Conservation (phyloP, 2,329 filamentous ascomycete genomes). For the Colletotrichum noveboracense region DNA sequence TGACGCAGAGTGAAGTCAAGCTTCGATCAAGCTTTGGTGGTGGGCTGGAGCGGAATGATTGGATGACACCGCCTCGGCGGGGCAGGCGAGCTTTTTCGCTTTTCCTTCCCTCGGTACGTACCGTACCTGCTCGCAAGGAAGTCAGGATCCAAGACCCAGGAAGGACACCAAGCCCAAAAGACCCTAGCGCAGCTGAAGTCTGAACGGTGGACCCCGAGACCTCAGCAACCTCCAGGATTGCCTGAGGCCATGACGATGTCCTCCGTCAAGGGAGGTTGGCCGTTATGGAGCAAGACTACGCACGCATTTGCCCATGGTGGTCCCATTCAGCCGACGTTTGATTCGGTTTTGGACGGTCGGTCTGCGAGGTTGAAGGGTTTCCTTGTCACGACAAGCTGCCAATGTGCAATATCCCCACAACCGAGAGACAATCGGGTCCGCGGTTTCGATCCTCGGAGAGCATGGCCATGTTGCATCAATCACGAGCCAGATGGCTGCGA, state of each 20-base stretch:
- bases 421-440: background rate
- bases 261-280: background rate
- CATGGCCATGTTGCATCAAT: slow-evolving; percentile 1
- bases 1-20: slow-evolving; percentile 11
- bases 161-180: background rate
- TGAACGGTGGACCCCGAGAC: background rate
- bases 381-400: background rate
- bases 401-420: background rate
- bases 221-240: background rate
- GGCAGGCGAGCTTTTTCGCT: background rate
- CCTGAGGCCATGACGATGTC: background rate
- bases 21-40: slow-evolving; percentile 21
- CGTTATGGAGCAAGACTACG: background rate
- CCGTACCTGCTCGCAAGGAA: background rate
- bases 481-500: background rate
- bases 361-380: background rate
- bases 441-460: background rate
- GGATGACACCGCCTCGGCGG: background rate
- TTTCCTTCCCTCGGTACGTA: background rate
- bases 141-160: background rate
- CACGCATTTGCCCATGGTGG: background rate
- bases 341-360: background rate
- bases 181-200: background rate
- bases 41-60: background rate
- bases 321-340: background rate